These are phyloP conservation scores for Lactifluus echinatus DNA, from an alignment of 768 basidiomycete genomes.

Conservation along the genomic window DNA sequence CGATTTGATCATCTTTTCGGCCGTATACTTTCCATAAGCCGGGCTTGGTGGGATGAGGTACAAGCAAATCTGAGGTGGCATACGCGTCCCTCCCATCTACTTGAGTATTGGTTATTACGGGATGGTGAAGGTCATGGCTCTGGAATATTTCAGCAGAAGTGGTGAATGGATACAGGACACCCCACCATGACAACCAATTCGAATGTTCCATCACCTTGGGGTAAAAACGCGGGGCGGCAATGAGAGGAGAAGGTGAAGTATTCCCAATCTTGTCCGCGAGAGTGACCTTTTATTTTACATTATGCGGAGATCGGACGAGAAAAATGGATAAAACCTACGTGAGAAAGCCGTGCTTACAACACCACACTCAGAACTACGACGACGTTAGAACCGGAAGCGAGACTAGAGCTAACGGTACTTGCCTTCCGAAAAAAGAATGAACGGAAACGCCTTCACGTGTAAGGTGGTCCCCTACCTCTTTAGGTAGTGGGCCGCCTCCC, in stretches of 20 bases:
- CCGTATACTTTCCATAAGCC: constrained; percentile 28
- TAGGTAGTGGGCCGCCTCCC: constrained; percentile 26
- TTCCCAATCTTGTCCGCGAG: constrained; percentile 23
- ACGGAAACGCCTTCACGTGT: constrained; percentile 21
- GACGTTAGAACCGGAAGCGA: background rate
- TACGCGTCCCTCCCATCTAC: constrained; percentile 33
- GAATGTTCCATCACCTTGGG: constrained; percentile 20
- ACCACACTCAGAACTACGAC: constrained; percentile 20
- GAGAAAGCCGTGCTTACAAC: constrained; percentile 21
- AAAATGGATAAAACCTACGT: constrained; percentile 10
- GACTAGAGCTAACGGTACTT: background rate
- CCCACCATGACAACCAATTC: constrained; percentile 22
- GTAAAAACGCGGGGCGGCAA: constrained; percentile 17
- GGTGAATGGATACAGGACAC: background rate
- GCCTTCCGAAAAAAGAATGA: constrained; percentile 22
- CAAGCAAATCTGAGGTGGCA: constrained; percentile 36
- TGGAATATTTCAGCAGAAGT: constrained; percentile 4
- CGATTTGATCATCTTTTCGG: constrained; percentile 27
- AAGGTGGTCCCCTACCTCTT: constrained; percentile 23
- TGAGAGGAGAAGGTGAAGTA: constrained; percentile 21
- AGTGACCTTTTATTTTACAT: background rate
- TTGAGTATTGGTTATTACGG: constrained; percentile 28
- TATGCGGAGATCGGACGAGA: background rate
- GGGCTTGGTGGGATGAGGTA: constrained; percentile 36
- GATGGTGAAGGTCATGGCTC: constrained; percentile 21